Conservation (phyloP, 1,284 basidiomycete species). For the Athelia sp. region DNA sequence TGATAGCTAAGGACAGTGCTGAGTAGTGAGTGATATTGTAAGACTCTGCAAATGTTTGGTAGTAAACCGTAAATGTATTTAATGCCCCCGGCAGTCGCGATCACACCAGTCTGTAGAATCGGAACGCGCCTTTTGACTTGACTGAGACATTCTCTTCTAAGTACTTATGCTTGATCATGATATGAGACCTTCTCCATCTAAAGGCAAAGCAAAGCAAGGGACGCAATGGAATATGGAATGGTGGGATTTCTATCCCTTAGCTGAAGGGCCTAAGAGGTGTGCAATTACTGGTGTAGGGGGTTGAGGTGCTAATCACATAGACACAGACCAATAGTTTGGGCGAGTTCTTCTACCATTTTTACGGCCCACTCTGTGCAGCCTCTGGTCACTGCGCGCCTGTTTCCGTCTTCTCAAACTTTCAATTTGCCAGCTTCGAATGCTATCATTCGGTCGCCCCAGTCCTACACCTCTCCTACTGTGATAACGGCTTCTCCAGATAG, state of each 20-base stretch:
- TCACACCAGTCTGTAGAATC: background rate
- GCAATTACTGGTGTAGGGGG: constrained; percentile 8
- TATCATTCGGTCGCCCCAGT: constrained; percentile 35
- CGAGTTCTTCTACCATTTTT: constrained; percentile 61
- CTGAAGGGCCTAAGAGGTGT: constrained; percentile 52
- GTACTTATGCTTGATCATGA: no score
- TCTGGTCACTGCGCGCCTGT: constrained; percentile 55
- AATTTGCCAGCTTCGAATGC: constrained; percentile 46
- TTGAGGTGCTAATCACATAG: constrained; percentile 3
- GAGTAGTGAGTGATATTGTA: no score
- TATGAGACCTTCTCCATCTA: constrained; percentile 35
- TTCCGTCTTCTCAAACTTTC: constrained; percentile 65
- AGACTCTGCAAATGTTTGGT: no score
- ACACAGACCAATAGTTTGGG: constrained; percentile 65
- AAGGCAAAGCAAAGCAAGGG: constrained; percentile 53
- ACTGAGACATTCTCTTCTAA: background rate
- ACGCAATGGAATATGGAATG: constrained; percentile 57
- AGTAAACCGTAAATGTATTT: background rate
- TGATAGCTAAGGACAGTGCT: no score
- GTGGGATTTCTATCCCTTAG: constrained; percentile 66
- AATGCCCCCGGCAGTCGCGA: background rate
- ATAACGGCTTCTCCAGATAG: constrained; percentile 55
- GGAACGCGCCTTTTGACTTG: background rate
- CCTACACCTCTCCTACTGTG: constrained; percentile 58
- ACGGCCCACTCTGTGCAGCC: constrained; percentile 59